These are phyloP conservation scores for Colletotrichum truncatum DNA, from an alignment of 2,329 filamentous ascomycete species.

Conservation along the genomic window DNA sequence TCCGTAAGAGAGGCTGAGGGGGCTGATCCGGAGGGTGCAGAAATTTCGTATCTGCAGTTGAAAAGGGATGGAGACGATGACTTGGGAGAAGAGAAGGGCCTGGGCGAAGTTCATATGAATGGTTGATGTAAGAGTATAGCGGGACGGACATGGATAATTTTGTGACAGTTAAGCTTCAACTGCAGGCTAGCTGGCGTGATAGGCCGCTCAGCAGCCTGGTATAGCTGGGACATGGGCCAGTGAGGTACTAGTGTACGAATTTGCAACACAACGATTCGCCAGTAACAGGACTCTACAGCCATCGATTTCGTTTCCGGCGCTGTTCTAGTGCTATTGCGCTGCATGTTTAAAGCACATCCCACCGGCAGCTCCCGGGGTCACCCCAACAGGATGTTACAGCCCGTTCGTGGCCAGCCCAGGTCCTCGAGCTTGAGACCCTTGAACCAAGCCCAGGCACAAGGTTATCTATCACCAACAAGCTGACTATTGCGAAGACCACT, in stretches of 20 bases:
- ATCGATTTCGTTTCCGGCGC: neutral
- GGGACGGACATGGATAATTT: neutral
- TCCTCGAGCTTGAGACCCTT: no score
- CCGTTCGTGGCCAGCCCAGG: no score
- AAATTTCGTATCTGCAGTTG: conserved; percentile 1
- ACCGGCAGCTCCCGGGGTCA: conserved; percentile 2
- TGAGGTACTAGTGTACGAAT: neutral
- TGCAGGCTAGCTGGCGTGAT: no score
- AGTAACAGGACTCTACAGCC: neutral
- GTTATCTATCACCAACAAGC: no score
- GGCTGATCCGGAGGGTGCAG: neutral
- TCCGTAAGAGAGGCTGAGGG: neutral
- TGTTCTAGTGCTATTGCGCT: neutral
- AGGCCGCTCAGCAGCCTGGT: neutral
- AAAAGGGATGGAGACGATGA: neutral
- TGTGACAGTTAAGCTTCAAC: neutral
- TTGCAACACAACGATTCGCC: neutral
- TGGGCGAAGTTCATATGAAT: conserved; percentile 2
- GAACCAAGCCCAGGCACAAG: neutral
- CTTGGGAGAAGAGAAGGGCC: neutral
- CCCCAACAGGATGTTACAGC: neutral
- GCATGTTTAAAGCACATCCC: conserved; percentile 8
- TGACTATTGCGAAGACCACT: no score
- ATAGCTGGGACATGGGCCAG: neutral
- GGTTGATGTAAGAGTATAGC: neutral